Base-by-base conservation (phyloP, 2,329 filamentous ascomycete genomes). In the Arthrobotrys sphaeroides region DNA sequence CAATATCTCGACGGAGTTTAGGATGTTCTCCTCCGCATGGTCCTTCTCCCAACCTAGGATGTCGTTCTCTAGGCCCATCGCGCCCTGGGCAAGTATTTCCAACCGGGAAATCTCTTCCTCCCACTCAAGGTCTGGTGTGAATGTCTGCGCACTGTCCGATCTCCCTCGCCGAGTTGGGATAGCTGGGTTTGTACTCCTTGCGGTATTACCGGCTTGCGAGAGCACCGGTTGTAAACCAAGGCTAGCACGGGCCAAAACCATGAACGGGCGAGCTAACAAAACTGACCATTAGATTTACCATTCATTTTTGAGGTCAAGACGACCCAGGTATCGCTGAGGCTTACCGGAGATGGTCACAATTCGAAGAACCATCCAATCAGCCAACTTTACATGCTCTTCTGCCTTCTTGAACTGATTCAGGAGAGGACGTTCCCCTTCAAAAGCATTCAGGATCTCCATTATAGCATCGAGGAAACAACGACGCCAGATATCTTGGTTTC, bases 21-120 rank as follows among this genome's bases (percentile, higher is more conserved):
- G 76, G 12, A 76, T 72, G 51, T 79, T 78, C 26, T 73, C 40
- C 12, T 74, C 68, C 16, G 59, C 73, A 42, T 64, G 60, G 26
- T 80, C 79, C 45, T 79, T 79, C 33, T 80, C 79, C 79, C 79
- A 80, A 1, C 79, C 79, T 33, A 80, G 55, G 38, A 80, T 80
- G 26, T 80, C 79, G 12, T 80, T 80, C 49, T 80, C 77, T 7
- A 80, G 47, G 1, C 79, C 79, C 75, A 80, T 78, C 10, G 79
- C 77, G 7, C 73, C 67, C 53, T 80, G 78, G 10, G 79, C 47
- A 6, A 79, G 65, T 20, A 77, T 65, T 33, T 80, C 79, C 3
- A 80, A 65, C 22, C 78, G 77, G 1, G 68, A 65, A 9, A 80
- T 53, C n/a, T 72, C 75, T n/a, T 73, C 73, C 33, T 77, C 65